Evolutionary conservation across 1,284 basidiomycete genomes (phyloP).

Genomic region (Leccinum insolens): DNA sequence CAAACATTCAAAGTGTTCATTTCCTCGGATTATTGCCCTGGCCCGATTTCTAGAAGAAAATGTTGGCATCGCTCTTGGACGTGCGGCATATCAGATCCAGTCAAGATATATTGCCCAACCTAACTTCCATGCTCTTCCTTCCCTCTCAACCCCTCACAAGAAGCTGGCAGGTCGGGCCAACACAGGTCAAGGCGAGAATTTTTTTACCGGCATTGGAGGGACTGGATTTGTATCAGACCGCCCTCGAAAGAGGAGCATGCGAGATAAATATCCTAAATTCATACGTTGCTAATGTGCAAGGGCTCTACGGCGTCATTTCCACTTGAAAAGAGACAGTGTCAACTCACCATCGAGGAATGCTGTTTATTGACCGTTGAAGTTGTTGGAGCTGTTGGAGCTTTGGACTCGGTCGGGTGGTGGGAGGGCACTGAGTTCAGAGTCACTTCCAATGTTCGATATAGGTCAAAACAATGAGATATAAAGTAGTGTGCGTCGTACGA

Average conservation of each 20-base stretch:
- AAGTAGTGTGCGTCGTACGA: too few species aligned
- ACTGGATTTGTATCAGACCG: background rate
- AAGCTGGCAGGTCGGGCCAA: background rate
- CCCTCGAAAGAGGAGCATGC: background rate
- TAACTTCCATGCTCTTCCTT: background rate
- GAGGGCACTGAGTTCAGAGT: background rate
- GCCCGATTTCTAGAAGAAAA: background rate
- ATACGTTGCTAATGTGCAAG: background rate
- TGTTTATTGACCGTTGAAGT: too few species aligned
- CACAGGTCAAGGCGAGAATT: background rate
- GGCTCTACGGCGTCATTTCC: background rate
- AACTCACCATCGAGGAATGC: background rate
- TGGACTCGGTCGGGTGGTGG: too few species aligned
- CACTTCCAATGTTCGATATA: slow-evolving; percentile 3
- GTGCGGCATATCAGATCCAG: background rate
- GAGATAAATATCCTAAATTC: too few species aligned
- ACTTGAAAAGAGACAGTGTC: background rate
- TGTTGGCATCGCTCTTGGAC: background rate
- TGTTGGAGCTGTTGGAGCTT: too few species aligned
- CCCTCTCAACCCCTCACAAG: background rate
- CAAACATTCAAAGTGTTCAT: background rate
- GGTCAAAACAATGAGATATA: too few species aligned
- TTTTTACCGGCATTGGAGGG: background rate
- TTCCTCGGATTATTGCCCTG: too few species aligned
- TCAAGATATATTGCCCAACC: background rate